These are phyloP conservation scores for Xanthoconium stramineum DNA, from an alignment of 768 basidiomycete genomes.

Conservation along the genomic window DNA sequence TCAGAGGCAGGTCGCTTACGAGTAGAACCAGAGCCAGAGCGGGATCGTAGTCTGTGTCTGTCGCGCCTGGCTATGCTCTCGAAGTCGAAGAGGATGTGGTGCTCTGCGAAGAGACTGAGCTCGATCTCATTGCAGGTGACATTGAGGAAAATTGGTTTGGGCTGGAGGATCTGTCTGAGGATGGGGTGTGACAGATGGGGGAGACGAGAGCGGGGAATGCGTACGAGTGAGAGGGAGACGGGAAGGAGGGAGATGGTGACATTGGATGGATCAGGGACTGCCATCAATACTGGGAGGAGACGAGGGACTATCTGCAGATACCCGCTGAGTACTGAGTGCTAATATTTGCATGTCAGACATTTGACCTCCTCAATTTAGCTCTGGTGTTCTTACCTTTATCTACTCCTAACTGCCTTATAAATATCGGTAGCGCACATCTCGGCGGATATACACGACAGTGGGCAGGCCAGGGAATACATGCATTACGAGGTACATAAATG, in stretches of 20 bases:
- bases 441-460: neutral
- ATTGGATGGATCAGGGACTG: slow-evolving; percentile 25
- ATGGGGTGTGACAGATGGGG: slow-evolving; percentile 54
- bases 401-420: neutral
- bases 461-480: neutral
- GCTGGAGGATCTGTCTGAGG: slow-evolving; percentile 67
- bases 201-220: slow-evolving; percentile 70
- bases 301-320: neutral
- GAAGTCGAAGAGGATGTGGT: slow-evolving; percentile 54
- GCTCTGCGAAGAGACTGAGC: slow-evolving; percentile 70
- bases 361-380: neutral
- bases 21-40: slow-evolving; percentile 36
- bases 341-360: slow-evolving; percentile 16
- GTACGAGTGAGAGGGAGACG: slow-evolving; percentile 67
- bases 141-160: slow-evolving; percentile 65
- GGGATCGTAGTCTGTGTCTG: slow-evolving; percentile 42
- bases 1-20: slow-evolving; percentile 21
- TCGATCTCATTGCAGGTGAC: slow-evolving; percentile 79
- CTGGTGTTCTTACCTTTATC: slow-evolving; percentile 4
- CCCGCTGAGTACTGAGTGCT: slow-evolving; percentile 2
- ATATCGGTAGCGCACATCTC: neutral
- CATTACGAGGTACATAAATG: slow-evolving; percentile 12
- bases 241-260: slow-evolving; percentile 71
- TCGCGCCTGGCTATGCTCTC: slow-evolving; percentile 59
- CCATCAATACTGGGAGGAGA: slow-evolving; percentile 23